Base-by-base conservation (phyloP, 495 filamentous ascomycete species). In the Penicillium dipodomyicola region DNA sequence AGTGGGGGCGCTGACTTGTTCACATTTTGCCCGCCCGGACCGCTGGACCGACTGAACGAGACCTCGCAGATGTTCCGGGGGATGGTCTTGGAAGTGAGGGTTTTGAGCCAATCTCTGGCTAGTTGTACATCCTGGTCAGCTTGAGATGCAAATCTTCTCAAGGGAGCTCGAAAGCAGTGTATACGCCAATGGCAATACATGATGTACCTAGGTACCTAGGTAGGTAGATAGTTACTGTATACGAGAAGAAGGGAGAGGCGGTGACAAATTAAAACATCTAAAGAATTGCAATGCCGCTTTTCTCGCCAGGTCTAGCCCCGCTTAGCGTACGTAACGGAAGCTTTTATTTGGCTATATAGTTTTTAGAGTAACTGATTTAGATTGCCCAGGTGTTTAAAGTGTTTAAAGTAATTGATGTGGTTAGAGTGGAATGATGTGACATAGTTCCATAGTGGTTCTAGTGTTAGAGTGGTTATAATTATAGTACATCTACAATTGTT, bases 11-110 rank as follows among this genome's bases (percentile, higher is more conserved):
- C 84, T 58, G 77, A 97, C 93, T 96, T 97, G 72, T 98, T 98
- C 43, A 94, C 90, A 74, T 97, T 93, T 67, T 98, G 94, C 6
- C 94, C 94, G 19, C 94, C 94, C 10, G 93, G 89, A 0, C 94
- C 94, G 54, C 90, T 90, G n/a, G 93, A 92, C 23, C 91, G 81
- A 57, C 89, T 90, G 69, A 87, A 97, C 7, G 78, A 83, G 22
- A 93, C 73, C 49, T 85, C 81, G 51, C 87, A 83, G 45, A 83
- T 64, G 44, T 80, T 78, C 51, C 77, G 83, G 32, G 90, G 90
- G 37, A 97, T 81, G 11, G 76, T 79, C 19, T 77, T 77, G 19
- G 79, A 65, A 52, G 81, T 75, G 64, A 96, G 87, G 10, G 77
- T 77, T 33, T 77, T 69, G 33, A 87, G 82, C 93, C 94, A 98